Base-by-base conservation (phyloP, 2,329 filamentous ascomycete species). In the Tolypocladium guangdongense region DNA sequence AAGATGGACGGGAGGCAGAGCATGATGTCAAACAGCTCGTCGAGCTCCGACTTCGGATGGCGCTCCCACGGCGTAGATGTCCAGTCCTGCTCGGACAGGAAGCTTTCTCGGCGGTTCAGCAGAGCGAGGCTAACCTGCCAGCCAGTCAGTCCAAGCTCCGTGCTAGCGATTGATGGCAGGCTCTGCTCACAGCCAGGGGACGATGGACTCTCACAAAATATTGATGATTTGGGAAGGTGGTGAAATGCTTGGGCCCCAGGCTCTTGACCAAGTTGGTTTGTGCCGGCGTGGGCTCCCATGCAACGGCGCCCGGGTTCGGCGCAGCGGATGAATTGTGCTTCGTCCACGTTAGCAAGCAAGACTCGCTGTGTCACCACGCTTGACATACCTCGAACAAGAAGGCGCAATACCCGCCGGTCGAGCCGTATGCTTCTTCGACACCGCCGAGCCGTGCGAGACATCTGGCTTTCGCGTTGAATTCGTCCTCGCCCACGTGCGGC, bases 161-260 rank as follows among this genome's bases (percentile, higher is more conserved):
- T 51, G 7, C 20, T 14, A 24, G 27, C 35, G 8, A 20, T 43
- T 10, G 14, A 32, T 32, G 22, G 6, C 8, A 11, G 38, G 43
- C 8, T 47, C 27, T 51, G 69, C 78, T 68, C 68, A 81, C 78
- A 47, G 74, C 75, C 49, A 68, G 72, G 16, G 75, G 77, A 27
- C 80, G 74, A 57, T 77, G 82, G 6, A 82, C 71, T 12, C 78
- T 72, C 27, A 74, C 73, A 53, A 82, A 82, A 61, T 79, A 81
- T 59, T 82, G 78, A 54, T 82, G 80, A 12, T 75, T 70, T 2
- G 80, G 80, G 52, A 82, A 82, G 0, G 64, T 64, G 38, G 68
- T 68, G 56, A 80, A 82, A 43, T 66, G 63, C 3, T 66, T 64
- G 0, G 80, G 75, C 0, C 78, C 78, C 20, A 69, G 62, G 27